phyloP scores from a whole-genome alignment of 2,329 filamentous ascomycete genomes.

The Ambrosiella cleistominuta region DNA sequence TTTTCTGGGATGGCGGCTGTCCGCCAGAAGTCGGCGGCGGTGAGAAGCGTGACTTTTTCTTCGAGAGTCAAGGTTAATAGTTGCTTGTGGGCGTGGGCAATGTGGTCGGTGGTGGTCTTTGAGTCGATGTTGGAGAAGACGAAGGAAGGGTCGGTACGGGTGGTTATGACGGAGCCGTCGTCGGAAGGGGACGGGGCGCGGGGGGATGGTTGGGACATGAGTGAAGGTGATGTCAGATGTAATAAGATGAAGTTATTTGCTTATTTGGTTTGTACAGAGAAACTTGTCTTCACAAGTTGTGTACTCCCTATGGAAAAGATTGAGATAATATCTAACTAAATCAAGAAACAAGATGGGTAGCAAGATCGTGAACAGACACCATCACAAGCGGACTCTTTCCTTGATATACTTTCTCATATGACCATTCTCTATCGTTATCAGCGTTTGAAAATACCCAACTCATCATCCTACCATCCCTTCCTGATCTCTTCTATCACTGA shows the following conservation, averaged over 20 bases:
- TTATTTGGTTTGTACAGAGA: too few relatives aligned
- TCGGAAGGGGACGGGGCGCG: not conserved
- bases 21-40: slow-evolving; percentile 52
- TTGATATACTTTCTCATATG: not conserved
- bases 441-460: not conserved
- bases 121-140: not conserved
- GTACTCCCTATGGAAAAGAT: too few relatives aligned
- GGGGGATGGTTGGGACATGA: not conserved
- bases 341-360: too few relatives aligned
- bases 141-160: not conserved
- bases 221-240: too few relatives aligned
- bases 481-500: not conserved
- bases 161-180: not conserved
- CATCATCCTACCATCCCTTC: not conserved
- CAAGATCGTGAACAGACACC: not conserved
- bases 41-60: slow-evolving; percentile 44
- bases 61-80: slow-evolving; percentile 27
- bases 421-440: not conserved
- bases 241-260: too few relatives aligned
- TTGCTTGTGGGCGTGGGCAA: not conserved
- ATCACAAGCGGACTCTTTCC: not conserved
- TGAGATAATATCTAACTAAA: too few relatives aligned
- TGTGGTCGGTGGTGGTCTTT: not conserved
- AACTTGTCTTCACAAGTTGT: too few relatives aligned
- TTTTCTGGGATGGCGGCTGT: slow-evolving; percentile 45